phyloP scores from a whole-genome alignment of 345 rosid genomes.

The Boechera retrofracta region DNA sequence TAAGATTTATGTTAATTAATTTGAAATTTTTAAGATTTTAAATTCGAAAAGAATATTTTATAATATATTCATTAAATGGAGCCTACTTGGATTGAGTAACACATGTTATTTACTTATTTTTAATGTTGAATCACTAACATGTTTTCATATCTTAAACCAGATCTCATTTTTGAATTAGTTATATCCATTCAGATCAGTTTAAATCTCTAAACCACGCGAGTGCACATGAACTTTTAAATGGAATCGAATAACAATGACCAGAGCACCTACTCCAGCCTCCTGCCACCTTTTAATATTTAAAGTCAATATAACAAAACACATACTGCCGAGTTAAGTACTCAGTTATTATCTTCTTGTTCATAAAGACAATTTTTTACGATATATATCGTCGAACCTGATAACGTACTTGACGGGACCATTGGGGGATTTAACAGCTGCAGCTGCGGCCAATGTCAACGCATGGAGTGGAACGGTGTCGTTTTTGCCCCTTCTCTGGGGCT shows the following conservation, averaged over 20 bases:
- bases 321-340: not conserved
- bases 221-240: not conserved
- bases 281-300: not conserved
- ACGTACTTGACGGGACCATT: constrained; percentile 68
- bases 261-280: not conserved
- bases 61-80: not conserved
- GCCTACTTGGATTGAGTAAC: not conserved
- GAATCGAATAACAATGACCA: not conserved
- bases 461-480: constrained; percentile 63
- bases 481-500: constrained; percentile 65
- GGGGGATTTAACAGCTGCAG: constrained; percentile 63
- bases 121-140: not conserved
- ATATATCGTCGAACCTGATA: constrained; percentile 36
- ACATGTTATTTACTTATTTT: not conserved
- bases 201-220: not conserved
- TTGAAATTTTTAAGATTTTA: too few species aligned
- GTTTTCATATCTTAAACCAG: not conserved
- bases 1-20: too few species aligned
- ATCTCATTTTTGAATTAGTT: not conserved
- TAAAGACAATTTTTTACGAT: not conserved
- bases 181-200: not conserved
- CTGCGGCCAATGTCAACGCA: constrained; percentile 65
- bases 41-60: too few species aligned
- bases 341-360: not conserved
- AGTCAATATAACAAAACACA: not conserved